Evolutionary conservation across 192 early-diverging fungal genomes (phyloP).

Genomic region (Funneliformis mosseae): DNA sequence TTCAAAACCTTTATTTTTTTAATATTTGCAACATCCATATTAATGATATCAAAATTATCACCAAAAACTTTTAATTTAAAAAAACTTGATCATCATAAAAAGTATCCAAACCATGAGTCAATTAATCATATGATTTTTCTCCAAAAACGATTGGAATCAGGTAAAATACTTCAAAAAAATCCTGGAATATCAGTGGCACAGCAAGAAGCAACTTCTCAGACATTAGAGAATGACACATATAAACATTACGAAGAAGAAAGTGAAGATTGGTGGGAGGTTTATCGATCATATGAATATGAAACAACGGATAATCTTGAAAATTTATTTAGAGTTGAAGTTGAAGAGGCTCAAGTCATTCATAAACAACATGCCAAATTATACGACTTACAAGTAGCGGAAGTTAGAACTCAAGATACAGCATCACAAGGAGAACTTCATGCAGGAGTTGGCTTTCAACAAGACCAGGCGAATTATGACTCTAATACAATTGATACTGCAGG

Average conservation of each 20-base stretch:
- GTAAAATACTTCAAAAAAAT: neutral
- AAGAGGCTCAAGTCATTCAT: constrained; percentile 10
- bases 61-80: neutral
- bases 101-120: no score
- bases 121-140: neutral
- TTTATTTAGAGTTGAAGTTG: constrained; percentile 3
- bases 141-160: neutral
- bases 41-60: neutral
- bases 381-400: neutral
- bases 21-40: neutral
- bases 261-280: constrained; percentile 19
- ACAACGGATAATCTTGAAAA: neutral
- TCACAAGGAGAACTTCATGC: neutral
- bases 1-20: neutral
- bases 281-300: constrained; percentile 18
- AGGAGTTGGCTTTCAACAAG: neutral
- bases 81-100: neutral
- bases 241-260: constrained; percentile 11
- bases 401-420: neutral
- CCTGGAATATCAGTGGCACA: neutral
- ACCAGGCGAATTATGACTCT: neutral
- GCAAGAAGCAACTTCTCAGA: neutral
- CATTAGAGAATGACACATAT: neutral
- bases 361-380: constrained; percentile 16
- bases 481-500: constrained; percentile 1